Base-by-base conservation (phyloP, 345 rosid species). In the Clausena lansium region DNA sequence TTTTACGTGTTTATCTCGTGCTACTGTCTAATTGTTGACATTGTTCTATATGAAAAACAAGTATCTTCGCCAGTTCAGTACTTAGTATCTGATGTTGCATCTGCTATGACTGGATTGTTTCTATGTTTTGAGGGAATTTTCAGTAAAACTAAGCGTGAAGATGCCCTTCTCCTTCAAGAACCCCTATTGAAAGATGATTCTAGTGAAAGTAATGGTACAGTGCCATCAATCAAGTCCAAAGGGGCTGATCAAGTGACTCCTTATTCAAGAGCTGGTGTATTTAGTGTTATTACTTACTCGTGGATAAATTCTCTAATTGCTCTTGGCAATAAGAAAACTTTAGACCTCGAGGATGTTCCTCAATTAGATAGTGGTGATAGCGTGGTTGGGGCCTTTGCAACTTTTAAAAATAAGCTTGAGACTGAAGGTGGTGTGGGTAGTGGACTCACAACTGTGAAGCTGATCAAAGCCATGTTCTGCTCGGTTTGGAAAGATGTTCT, bases 291-390 rank as follows among this genome's bases (percentile, higher is more conserved):
- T 54, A 84, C 89, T 74, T 89, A 89, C 89, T 83, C 90, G 36
- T 91, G 95, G 95, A 78, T 89, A 85, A 73, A 88, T 77, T 83
- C 91, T 80, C 77, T 91, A 17, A 89, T 91, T 71, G 89, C 85
- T 50, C 47, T 76, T 50, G 95, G 95, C 70, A 86, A 88, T 68
- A 89, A 72, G 85, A 91, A 91, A 76, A 69, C 82, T 24, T 70
- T 91, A 79, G 91, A 91, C 82, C 85, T 85, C 4, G 92, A 88
- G 80, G 92, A 89, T 82, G 89, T 89, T 78, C 95, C 95, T 30
- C 89, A 89, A 66, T 92, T 91, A 71, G 87, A 86, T 77, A 82
- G 70, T n/a, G 52, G 9, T 54, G 93, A 91, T 69, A 87, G 91
- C 33, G 86, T 88, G 8, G 76, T 76, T 36, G 80, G 84, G 77